Evolutionary conservation across 2,329 filamentous ascomycete genomes (phyloP).

Genomic region (Colletotrichum sp.): DNA sequence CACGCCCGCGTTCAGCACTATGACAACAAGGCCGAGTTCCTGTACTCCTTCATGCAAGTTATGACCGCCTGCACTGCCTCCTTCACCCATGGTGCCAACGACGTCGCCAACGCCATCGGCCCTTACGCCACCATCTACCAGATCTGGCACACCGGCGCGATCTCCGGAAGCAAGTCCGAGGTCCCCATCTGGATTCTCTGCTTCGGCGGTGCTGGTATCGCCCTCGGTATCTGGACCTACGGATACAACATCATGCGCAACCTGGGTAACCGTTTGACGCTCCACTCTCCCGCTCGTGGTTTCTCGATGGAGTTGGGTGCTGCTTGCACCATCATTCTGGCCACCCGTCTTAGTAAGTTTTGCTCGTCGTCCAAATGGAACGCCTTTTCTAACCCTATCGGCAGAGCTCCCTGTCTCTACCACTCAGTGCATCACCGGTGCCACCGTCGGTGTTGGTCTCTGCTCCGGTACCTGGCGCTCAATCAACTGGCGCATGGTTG

Average conservation of each 20-base stretch:
- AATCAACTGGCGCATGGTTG: slow-evolving; percentile 63
- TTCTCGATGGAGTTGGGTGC: slow-evolving; percentile 54
- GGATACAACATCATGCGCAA: slow-evolving; percentile 65
- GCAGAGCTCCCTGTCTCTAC: slow-evolving; percentile 59
- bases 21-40: slow-evolving; percentile 66
- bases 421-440: slow-evolving; percentile 62
- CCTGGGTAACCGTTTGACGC: slow-evolving; percentile 62
- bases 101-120: slow-evolving; percentile 67
- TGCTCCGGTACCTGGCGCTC: slow-evolving; percentile 56
- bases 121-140: slow-evolving; percentile 68
- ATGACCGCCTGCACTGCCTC: slow-evolving; percentile 67
- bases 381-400: background rate
- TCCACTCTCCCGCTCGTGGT: slow-evolving; percentile 60
- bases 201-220: slow-evolving; percentile 36
- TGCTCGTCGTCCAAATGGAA: background rate
- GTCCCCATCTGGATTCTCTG: slow-evolving; percentile 65
- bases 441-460: slow-evolving; percentile 61
- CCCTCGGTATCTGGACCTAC: slow-evolving; percentile 54
- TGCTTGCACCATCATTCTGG: slow-evolving; percentile 67
- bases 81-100: slow-evolving; percentile 71
- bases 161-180: slow-evolving; percentile 44
- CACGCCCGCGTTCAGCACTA: slow-evolving; percentile 64
- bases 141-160: slow-evolving; percentile 57
- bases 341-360: slow-evolving; percentile 57
- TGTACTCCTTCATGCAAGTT: slow-evolving; percentile 65